These are phyloP conservation scores for Astrocystis sublimbata DNA, from an alignment of 495 filamentous ascomycete species.

Conservation along the genomic window DNA sequence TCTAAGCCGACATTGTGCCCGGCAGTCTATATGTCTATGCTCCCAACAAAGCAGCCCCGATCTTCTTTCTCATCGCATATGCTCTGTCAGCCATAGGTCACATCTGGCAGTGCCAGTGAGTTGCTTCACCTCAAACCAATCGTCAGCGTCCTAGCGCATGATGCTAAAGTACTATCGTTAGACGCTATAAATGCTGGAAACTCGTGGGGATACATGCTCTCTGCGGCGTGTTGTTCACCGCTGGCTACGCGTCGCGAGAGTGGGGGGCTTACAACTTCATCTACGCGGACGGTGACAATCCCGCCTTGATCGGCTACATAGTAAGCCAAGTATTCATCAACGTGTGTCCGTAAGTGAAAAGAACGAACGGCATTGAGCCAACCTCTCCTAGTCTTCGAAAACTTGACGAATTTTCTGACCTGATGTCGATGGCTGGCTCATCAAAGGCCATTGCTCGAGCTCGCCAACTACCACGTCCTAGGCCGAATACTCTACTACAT, in stretches of 20 bases:
- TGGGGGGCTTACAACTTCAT: slow-evolving; percentile 37
- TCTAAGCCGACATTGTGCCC: slow-evolving; percentile 21
- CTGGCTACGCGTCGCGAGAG: slow-evolving; percentile 34
- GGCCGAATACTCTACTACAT: slow-evolving; percentile 40
- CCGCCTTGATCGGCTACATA: slow-evolving; percentile 26
- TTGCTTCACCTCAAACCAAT: slow-evolving; percentile 2
- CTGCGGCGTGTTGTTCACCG: slow-evolving; percentile 29
- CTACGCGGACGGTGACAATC: slow-evolving; percentile 23
- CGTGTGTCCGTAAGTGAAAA: slow-evolving; percentile 37
- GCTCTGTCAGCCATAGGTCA: slow-evolving; percentile 28
- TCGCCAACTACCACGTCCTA: slow-evolving; percentile 44
- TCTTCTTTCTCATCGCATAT: slow-evolving; percentile 32
- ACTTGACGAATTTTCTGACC: neutral
- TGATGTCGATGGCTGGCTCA: neutral
- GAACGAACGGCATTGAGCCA: neutral
- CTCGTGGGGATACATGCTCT: slow-evolving; percentile 30
- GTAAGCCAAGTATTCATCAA: slow-evolving; percentile 37
- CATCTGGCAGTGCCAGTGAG: slow-evolving; percentile 37
- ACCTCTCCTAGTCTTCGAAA: neutral
- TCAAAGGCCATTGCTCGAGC: slow-evolving; percentile 39
- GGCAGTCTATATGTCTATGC: slow-evolving; percentile 37
- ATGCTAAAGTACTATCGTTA: slow-evolving; percentile 9
- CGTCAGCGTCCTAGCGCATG: neutral
- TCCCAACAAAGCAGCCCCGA: slow-evolving; percentile 33
- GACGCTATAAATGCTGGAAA: slow-evolving; percentile 32